Evolutionary conservation across 148 eudicot genomes (phyloP), one percentile per base, ranked within the genome.

Genomic region (Hydrangea macrophylla): DNA sequence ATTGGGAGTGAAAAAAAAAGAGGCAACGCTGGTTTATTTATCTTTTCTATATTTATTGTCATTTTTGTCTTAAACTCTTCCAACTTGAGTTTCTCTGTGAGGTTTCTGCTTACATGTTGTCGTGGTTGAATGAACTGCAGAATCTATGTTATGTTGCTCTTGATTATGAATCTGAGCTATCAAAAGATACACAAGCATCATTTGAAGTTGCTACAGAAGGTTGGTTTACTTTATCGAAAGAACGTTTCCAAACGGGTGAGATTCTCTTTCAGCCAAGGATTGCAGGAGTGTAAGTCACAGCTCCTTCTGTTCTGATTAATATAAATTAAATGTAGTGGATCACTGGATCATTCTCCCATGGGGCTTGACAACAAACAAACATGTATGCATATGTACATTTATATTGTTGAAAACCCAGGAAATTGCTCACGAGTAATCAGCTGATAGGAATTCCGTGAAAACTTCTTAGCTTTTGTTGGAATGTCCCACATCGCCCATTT

Each of bases 171-270:
- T 85, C 90, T 70, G 98, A 92, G 75, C 78, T 88, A 58, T 80
- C 76, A 42, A 88, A 88, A 75, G 81, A 86, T 72, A 88, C 92
- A 26, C 64, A 70, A 64, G 83, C 79, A 57, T 81, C 98, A 31
- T 78, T 79, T 83, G 77, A 80, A 73, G 83, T 85, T 67, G 81
- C 84, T 35, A 44, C 83, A 13, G 90, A 87, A 58, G 90, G 87
- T 55, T 69, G 70, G 62, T 90, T 85, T 76, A 84, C 94, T 36
- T 81, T 92, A 72, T 85, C 90, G 25, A 84, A 86, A 70, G 98
- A 90, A 69, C 88, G 98, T 9, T 92, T 88, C 74, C 91, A 88
- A 75, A 90, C 96, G 39, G 98, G 94, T 66, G 98, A 92, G 76
- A 86, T 92, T 63, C 69, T 92, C 58, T 92, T 92, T 76, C 88